Conservation (phyloP, 2,329 filamentous ascomycete genomes). For the Chaetomiaceae sp. region DNA sequence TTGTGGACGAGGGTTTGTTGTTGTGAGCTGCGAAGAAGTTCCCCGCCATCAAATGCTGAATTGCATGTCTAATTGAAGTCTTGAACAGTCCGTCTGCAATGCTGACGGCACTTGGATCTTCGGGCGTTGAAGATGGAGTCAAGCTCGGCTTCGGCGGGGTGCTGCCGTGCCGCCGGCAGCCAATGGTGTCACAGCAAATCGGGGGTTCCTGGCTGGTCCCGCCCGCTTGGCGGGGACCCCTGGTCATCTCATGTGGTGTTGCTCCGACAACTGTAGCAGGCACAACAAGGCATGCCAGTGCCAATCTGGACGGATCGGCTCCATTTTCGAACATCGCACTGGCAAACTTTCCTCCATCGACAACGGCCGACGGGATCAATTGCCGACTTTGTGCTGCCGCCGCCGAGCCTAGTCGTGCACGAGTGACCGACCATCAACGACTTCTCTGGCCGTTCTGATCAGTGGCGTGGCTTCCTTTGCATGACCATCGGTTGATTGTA, state of each 20-base stretch:
- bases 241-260: slow-evolving; percentile 9
- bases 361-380: neutral
- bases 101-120: neutral
- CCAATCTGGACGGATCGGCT: neutral
- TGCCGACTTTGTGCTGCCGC: neutral
- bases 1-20: too few species aligned
- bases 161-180: neutral
- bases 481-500: neutral
- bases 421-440: neutral
- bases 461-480: neutral
- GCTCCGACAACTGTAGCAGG: slow-evolving; percentile 14
- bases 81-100: neutral
- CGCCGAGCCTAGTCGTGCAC: neutral
- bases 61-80: neutral
- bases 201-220: slow-evolving; percentile 2
- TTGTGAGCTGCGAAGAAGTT: too few species aligned
- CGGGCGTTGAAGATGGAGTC: slow-evolving; percentile 2
- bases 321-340: slow-evolving; percentile 13
- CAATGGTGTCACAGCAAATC: slow-evolving; percentile 5
- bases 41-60: too few species aligned
- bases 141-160: slow-evolving; percentile 15
- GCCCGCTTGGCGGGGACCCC: slow-evolving; percentile 14
- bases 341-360: slow-evolving; percentile 10
- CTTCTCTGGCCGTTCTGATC: neutral
- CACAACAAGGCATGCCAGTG: slow-evolving; percentile 12